Percentiles rank a stretch among this genome's conserved stretches.
Conservation (phyloP, 225 moss, liverwort and hornwort genomes). For the Lunularia cruciata region DNA sequence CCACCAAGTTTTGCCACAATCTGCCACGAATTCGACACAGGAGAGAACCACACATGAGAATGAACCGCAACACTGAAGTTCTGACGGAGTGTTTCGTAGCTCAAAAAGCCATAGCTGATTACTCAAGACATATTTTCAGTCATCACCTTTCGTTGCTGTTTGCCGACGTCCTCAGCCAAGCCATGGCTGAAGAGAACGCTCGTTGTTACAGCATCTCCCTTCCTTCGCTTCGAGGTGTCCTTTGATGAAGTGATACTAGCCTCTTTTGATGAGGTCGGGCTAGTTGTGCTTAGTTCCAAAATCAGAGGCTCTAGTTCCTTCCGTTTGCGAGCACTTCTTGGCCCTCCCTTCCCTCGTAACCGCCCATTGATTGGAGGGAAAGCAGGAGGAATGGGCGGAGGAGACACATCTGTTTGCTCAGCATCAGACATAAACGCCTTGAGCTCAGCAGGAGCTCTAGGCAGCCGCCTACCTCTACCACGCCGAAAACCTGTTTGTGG, state of each 20-base stretch:
- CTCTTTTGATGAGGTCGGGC: slow-evolving; percentile 39
- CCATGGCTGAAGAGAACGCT: slow-evolving; percentile 57
- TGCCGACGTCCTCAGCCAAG: slow-evolving; percentile 40
- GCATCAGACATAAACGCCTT: slow-evolving; percentile 31
- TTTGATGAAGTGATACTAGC: slow-evolving; percentile 30
- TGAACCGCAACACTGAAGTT: no score
- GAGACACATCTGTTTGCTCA: slow-evolving; percentile 27
- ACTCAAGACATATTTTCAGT: neutral
- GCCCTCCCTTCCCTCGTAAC: slow-evolving; percentile 35
- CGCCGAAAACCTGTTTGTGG: slow-evolving; percentile 24
- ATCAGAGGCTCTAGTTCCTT: slow-evolving; percentile 30
- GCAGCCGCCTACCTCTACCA: slow-evolving; percentile 24
- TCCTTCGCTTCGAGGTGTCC: slow-evolving; percentile 37
- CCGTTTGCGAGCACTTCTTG: slow-evolving; percentile 42
- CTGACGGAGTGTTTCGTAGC: no score
- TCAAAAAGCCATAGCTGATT: neutral
- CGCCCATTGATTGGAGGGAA: slow-evolving; percentile 17
- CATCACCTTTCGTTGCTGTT: slow-evolving; percentile 56
- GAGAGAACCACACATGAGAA: no score
- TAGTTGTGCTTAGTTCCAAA: slow-evolving; percentile 27
- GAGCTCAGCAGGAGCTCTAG: slow-evolving; percentile 25
- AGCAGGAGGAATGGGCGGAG: slow-evolving; percentile 27
- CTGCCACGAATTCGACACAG: slow-evolving; percentile 39
- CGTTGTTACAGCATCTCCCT: slow-evolving; percentile 23
- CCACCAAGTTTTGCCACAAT: slow-evolving; percentile 76